Base-by-base conservation (phyloP, 2,329 filamentous ascomycete genomes). In the Leptographium wingfieldii region DNA sequence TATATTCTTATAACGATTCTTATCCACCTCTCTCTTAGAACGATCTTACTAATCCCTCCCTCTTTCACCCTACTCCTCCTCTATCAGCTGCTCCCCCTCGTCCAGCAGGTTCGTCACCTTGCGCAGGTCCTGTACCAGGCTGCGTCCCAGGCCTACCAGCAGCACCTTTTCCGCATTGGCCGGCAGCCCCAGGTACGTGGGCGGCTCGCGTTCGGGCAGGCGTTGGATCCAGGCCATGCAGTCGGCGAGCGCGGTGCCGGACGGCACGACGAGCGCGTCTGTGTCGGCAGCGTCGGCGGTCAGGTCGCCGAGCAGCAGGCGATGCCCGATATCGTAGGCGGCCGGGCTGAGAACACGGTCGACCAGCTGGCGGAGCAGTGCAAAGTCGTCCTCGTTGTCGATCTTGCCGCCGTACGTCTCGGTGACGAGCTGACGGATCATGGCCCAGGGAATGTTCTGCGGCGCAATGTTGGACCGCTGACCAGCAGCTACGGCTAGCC, bases 381-480 rank as follows among this genome's bases (percentile, higher is more conserved):
- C 75, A 72, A 94, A 96, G 73, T 99, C 94, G 51, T 76, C 85
- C 64, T 91, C 87, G 69, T 96, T 84, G 70, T 99, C 94, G 67
- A 99, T 92, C 77, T 99, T 99, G 72, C 94, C 94, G 65, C 94
- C 94, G 69, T 99, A 99, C 64, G 92, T 97, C 74, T 97, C 92
- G 1, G 87, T 88, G 61, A 99, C 82, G 19, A 99, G 82, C 59
- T 87, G 91, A 62, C 90, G 86, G 64, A 99, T 86, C 83, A 99
- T 92, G 60, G 95, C 87, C 94, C 94, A 99, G 1, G 94, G 95
- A 25, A 99, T 89, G 69, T 95, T 96, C 68, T 88, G 83, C 5
- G 94, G 94, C 2, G 92, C 90, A 66, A 99, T 86, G 71, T 99
- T 99, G 62, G 90, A 92, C 61, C 94, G 86, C 65, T 87, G 90